Conservation (phyloP, 805 yeast genomes). For the Grigorovia humatica region DNA sequence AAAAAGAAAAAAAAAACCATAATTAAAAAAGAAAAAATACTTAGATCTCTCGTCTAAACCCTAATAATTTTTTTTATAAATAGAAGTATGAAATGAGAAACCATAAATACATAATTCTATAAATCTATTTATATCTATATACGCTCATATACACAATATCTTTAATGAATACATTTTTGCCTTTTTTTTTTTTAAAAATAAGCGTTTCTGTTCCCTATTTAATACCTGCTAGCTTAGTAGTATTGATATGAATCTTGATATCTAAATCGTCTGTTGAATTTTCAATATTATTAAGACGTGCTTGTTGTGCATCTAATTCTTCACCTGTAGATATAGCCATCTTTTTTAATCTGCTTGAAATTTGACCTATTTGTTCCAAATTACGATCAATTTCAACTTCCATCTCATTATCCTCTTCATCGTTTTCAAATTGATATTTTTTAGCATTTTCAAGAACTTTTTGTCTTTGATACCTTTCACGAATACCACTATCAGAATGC, state of each 20-base stretch:
- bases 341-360: slow-evolving; percentile 59
- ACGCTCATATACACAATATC: background rate
- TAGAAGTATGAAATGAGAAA: background rate
- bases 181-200: background rate
- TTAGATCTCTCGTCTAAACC: background rate
- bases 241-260: slow-evolving; percentile 70
- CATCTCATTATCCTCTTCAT: slow-evolving; percentile 86
- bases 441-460: slow-evolving; percentile 41
- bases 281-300: slow-evolving; percentile 61
- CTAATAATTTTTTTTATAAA: background rate
- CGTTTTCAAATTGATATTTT: slow-evolving; percentile 75
- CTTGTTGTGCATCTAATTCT: slow-evolving; percentile 73
- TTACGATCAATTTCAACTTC: slow-evolving; percentile 81
- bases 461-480: slow-evolving; percentile 31
- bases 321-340: slow-evolving; percentile 64
- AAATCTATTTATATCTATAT: background rate
- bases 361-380: slow-evolving; percentile 62
- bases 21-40: background rate
- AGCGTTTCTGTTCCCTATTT: background rate
- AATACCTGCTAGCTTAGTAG: slow-evolving; percentile 43
- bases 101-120: background rate
- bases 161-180: background rate
- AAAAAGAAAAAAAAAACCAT: background rate
- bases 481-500: slow-evolving; percentile 26
- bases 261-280: slow-evolving; percentile 80